Conservation (phyloP, 1,284 basidiomycete species). For the Cutaneotrichosporon spelunceum region DNA sequence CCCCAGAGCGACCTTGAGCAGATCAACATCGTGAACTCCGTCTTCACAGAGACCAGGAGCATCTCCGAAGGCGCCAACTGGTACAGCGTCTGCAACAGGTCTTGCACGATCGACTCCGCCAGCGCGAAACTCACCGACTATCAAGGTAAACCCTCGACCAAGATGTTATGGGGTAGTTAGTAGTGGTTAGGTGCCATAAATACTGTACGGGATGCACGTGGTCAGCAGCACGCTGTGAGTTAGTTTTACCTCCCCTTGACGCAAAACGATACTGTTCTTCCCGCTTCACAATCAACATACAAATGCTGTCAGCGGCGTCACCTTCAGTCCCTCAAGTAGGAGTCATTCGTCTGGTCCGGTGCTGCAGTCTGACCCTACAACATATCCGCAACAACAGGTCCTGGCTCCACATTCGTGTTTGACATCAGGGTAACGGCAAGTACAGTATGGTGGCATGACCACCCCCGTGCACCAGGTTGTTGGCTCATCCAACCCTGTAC, state of each 20-base stretch:
- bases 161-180: not conserved
- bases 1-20: not conserved
- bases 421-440: no score
- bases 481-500: conserved; percentile 43
- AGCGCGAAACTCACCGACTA: not conserved
- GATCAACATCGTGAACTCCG: not conserved
- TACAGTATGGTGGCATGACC: conserved; percentile 36
- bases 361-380: no score
- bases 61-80: not conserved
- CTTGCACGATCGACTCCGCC: not conserved
- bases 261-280: no score
- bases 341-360: no score
- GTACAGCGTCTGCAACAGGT: not conserved
- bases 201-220: not conserved
- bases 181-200: not conserved
- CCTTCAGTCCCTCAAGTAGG: no score
- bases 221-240: not conserved
- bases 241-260: no score
- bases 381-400: no score
- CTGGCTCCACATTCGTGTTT: no score
- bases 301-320: no score
- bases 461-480: conserved; percentile 48
- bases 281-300: no score
- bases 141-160: not conserved
- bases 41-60: not conserved